Conservation (phyloP, 352 stramenopile species). For the Globisporangium solare region DNA sequence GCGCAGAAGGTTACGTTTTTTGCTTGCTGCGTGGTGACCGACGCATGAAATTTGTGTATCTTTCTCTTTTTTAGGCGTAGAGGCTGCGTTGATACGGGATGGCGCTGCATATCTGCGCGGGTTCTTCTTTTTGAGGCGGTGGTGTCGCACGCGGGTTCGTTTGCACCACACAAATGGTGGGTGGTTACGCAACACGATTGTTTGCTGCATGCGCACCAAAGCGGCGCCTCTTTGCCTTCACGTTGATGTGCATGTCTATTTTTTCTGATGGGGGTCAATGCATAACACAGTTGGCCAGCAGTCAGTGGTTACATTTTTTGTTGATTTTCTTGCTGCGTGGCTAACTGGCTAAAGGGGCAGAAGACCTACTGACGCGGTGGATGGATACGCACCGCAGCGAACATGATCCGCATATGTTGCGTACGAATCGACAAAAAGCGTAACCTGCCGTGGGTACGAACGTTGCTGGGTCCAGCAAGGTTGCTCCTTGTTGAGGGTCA, state of each 20-base stretch:
- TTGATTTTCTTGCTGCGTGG: neutral
- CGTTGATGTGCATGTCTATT: neutral
- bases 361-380: too few species aligned
- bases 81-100: neutral
- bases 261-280: neutral
- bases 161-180: neutral
- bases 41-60: neutral
- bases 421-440: neutral
- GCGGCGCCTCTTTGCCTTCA: too few species aligned
- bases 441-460: too few species aligned
- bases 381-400: neutral
- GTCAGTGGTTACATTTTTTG: neutral
- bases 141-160: neutral
- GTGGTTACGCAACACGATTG: too few species aligned
- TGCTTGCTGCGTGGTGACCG: neutral
- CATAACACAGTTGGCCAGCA: neutral
- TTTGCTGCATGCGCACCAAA: neutral
- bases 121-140: neutral
- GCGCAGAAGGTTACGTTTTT: neutral
- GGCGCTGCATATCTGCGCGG: neutral
- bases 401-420: neutral
- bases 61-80: neutral
- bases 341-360: too few species aligned
- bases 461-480: too few species aligned
- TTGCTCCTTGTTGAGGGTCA: neutral